Evolutionary conservation across 2,329 filamentous ascomycete species (phyloP), one percentile per base, ranked within the genome.

Genomic region (Clonostachys chloroleuca): DNA sequence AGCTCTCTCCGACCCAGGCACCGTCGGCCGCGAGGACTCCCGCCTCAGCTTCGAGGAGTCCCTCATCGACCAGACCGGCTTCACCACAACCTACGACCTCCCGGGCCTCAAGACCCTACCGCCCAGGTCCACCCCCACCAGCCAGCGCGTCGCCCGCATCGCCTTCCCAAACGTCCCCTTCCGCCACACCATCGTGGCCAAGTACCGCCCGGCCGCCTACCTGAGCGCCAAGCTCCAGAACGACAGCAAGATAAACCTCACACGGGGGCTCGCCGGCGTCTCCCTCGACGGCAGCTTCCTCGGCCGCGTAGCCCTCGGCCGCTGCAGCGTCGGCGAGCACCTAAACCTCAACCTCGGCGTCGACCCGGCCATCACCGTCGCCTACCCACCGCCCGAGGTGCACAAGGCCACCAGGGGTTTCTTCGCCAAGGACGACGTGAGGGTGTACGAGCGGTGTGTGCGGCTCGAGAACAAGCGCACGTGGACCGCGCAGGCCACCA

Each of bases 221-320:
- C 73, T 86, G 45, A 76, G 78, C 50, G 80, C 79, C 14, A 70
- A 72, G 45, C 61, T 86, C 40, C 70, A 68, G 44, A 86, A 86
- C 59, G 66, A 60, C 14, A 79, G 74, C 56, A 73, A 72, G 51
- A 68, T 83, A 40, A 77, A 78, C 0, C 67, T 86, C 7, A 72
- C 83, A 17, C 67, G 68, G 43, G 81, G 81, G 5, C 70, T 71
- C 2, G 71, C 73, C 0, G 78, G 80, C 6, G 66, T 86, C 9
- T 84, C 78, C 1, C 73, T 86, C n/a, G 83, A 86, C 56, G 78
- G 80, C 4, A 72, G 72, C 9, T 86, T 85, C 62, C 66, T 86
- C 46, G 81, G 82, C 5, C 77, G 77, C 47, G 73, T 75, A 2
- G 66, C 59, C 1, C 65, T 85, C 34, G 77, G 80, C 3, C 73